A percentile compares a stretch with the other conserved stretches of the same genome.
These are phyloP conservation scores for Tylopilus balloui DNA, from an alignment of 768 basidiomycete genomes.

Conservation along the genomic window DNA sequence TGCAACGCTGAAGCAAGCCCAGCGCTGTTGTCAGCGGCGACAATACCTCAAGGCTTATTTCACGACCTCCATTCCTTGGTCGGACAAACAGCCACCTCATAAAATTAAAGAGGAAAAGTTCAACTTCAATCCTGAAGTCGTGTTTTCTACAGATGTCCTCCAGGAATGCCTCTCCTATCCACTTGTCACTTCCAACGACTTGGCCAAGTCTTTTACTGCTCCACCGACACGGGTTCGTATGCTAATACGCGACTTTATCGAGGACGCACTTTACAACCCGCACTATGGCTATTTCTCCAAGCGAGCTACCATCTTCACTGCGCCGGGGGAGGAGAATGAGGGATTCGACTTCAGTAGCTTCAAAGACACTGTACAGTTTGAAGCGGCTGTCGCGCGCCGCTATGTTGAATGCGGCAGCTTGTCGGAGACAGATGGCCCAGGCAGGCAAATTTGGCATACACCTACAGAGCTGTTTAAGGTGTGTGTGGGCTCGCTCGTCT, in stretches of 20 bases:
- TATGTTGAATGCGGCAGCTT: slow-evolving; percentile 71
- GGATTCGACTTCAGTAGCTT: slow-evolving; percentile 66
- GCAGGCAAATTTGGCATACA: slow-evolving; percentile 96
- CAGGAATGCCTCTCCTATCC: slow-evolving; percentile 47
- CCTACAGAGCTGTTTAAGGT: slow-evolving; percentile 98
- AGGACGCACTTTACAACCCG: slow-evolving; percentile 95
- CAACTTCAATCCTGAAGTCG: slow-evolving; percentile 70
- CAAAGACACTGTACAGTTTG: slow-evolving; percentile 69
- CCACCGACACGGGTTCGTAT: slow-evolving; percentile 86
- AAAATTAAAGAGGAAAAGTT: slow-evolving; percentile 48
- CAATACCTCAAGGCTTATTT: slow-evolving; percentile 24
- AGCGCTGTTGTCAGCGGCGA: slow-evolving; percentile 19
- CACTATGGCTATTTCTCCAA: slow-evolving; percentile 96
- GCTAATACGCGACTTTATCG: slow-evolving; percentile 94
- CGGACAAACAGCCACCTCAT: slow-evolving; percentile 9
- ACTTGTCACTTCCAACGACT: slow-evolving; percentile 66
- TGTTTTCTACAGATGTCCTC: slow-evolving; percentile 45
- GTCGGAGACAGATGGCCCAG: slow-evolving; percentile 57
- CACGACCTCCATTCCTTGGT: slow-evolving; percentile 16
- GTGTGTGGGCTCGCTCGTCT: background rate
- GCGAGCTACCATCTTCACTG: slow-evolving; percentile 85
- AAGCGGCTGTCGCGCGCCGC: slow-evolving; percentile 70
- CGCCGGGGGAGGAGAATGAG: slow-evolving; percentile 38
- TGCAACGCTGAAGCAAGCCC: slow-evolving; percentile 15
- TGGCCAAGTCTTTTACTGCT: slow-evolving; percentile 44